Conservation (phyloP, 805 yeast species). For the Maudiozyma pseudohumilis region DNA sequence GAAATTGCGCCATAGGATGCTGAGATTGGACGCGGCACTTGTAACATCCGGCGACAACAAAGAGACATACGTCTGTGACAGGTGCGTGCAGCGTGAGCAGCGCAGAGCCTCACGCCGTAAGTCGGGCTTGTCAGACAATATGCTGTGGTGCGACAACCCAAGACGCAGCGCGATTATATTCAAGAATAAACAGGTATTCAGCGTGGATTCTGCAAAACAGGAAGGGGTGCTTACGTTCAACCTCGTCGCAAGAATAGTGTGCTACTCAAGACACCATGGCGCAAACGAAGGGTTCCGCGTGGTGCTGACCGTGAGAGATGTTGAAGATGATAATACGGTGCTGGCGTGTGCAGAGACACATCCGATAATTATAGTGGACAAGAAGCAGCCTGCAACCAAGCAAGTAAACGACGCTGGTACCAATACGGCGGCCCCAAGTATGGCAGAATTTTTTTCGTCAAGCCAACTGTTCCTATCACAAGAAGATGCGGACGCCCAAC, state of each 20-base stretch:
- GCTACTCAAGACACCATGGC: slow-evolving; percentile 91
- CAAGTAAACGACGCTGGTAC: neutral
- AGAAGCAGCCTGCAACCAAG: slow-evolving; percentile 52
- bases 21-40: slow-evolving; percentile 69
- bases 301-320: slow-evolving; percentile 55
- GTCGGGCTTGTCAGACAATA: slow-evolving; percentile 56
- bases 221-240: slow-evolving; percentile 25
- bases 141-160: slow-evolving; percentile 65
- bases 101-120: slow-evolving; percentile 89
- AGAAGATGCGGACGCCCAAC: slow-evolving; percentile 1
- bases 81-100: slow-evolving; percentile 85
- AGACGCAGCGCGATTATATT: slow-evolving; percentile 77
- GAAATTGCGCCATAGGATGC: slow-evolving; percentile 40
- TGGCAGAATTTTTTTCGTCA: slow-evolving; percentile 5
- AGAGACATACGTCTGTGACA: slow-evolving; percentile 66
- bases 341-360: slow-evolving; percentile 65
- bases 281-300: slow-evolving; percentile 77
- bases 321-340: slow-evolving; percentile 37
- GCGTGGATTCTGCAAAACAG: slow-evolving; percentile 22
- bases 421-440: neutral
- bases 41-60: slow-evolving; percentile 35
- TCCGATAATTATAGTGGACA: slow-evolving; percentile 85
- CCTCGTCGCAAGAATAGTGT: slow-evolving; percentile 66
- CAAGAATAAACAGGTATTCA: slow-evolving; percentile 79
- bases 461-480: slow-evolving; percentile 1